Evolutionary conservation across 371 early-diverging fungal genomes (phyloP), one percentile per base, ranked within the genome.

Genomic region (Mortierella sp.): DNA sequence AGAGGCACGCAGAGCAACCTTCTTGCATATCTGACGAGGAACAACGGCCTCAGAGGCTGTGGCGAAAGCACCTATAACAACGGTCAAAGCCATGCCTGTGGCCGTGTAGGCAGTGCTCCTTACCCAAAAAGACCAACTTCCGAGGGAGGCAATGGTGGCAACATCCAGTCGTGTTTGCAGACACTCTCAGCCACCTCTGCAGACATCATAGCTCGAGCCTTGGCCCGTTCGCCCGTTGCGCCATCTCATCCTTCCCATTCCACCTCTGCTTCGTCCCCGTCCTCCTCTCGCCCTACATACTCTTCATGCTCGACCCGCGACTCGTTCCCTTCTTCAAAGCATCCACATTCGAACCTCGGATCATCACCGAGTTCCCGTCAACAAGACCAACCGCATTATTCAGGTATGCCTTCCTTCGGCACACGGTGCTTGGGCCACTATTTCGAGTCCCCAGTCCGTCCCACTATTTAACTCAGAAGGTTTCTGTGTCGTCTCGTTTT

Each of bases 171-270:
- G 23, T 44, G 19, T 44, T 44, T 44, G 44, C 44, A 44, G 19
- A 19, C 44, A 21, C 21, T 44, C 19, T 44, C 44, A 44, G 44
- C 44, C 44, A 44, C 44, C 21, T 21, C 44, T n/a, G 44, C 44
- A 19, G n/a, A n/a, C n/a, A 21, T 21, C 44, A 17, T 44, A 19
- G 44, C 44, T 44, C 44, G 44, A 44, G 44, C 44, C 44, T 21
- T 44, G 44, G 44, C 21, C 44, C 44, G 44, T 44, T 44, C 44
- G 44, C 44, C 44, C 15, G 3, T 17, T 19, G 9, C n/a, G 4
- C 19, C 19, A 19, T 14, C 44, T 44, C 19, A 11, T 17, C 21
- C 44, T 19, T 44, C 44, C 44, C 21, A 17, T 21, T n/a, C 44
- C 44, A 19, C 44, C 44, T 44, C 44, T 8, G 2, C 44, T 21